Base-by-base conservation (phyloP, 495 filamentous ascomycete genomes). In the Jackrogersella minutella region DNA sequence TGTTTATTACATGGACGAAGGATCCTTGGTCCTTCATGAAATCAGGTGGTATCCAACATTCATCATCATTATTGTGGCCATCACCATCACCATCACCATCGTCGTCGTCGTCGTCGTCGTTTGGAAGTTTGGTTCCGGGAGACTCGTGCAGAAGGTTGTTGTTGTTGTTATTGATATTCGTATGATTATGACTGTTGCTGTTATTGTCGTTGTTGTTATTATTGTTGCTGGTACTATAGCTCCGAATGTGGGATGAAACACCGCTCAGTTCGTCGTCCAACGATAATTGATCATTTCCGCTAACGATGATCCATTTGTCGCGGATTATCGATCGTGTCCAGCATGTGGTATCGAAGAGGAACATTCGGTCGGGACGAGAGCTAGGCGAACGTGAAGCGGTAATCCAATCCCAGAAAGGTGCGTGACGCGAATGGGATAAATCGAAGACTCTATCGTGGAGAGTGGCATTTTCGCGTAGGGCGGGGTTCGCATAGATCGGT, bases 11-110 rank as follows among this genome's bases (percentile, higher is more conserved):
- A 33, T 82, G 83, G 31, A 91, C 86, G 65, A 91, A 89, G 13
- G 73, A 71, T 3, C 86, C 84, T 17, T 91, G 78, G 26, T 80
- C 80, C 0, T 82, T 71, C 8, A 85, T 81, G 31, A 84, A 58
- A 14, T 87, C 84, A 16, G 90, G 77, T 21, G 85, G 78, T 14
- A 88, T 90, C 88, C 87, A 91, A 72, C 91, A n/a, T n/a, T n/a
- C n/a, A n/a, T n/a, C n/a, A n/a, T n/a, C n/a, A n/a, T n/a, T n/a
- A n/a, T n/a, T n/a, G n/a, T n/a, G n/a, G n/a, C n/a, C n/a, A n/a
- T n/a, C n/a, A n/a, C n/a, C n/a, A n/a, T n/a, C n/a, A n/a, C n/a
- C n/a, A n/a, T n/a, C n/a, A n/a, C n/a, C n/a, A n/a, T n/a, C n/a
- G n/a, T n/a, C n/a, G n/a, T n/a, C 88, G 21, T 73, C 14, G 77